Evolutionary conservation across 768 basidiomycete genomes (phyloP), one percentile per base, ranked within the genome.

Genomic region (Mycena alexandri): DNA sequence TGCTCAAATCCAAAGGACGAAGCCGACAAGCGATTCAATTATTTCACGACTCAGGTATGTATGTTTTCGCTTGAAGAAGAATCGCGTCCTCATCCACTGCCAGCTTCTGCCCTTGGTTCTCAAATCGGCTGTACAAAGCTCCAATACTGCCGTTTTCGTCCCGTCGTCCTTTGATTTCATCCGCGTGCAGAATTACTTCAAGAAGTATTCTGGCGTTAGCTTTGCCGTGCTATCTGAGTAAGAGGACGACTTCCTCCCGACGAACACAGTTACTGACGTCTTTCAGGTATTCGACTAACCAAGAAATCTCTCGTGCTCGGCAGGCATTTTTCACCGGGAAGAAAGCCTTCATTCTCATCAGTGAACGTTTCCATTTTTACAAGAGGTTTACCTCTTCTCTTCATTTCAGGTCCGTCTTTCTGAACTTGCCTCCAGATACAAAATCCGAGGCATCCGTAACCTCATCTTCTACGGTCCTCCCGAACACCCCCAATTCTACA

Each of bases 341-440:
- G 72, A 94, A 91, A 71, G 83, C 92, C 0, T 94, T 99, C 83
- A 78, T 99, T 34, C 84, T 99, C 68, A 84, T 98, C 75, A 97
- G 93, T 73, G 98, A 99, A 76, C 89, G 98, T n/a, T 99, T 98
- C 84, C 96, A 99, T 79, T 99, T 99, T 78, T 98, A 95, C 85
- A 89, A 94, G 69, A 84, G 95, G 92, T 90, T 48, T 48, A 82
- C 76, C 3, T 25, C 50, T 12, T 43, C 42, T 22, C 17, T 58
- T 10, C 44, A 5, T 48, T 68, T 46, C n/a, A 43, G 47, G 19
- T 46, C 42, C 16, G 25, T 9, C 38, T 11, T 38, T 33, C 61
- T 48, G 47, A 21, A 58, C 21, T 24, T 56, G 21, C 24, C 33
- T 6, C 21, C 74, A 94, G 95, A 63, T 99, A 99, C 82, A 95